Evolutionary conservation across 768 basidiomycete genomes (phyloP), one percentile per base, ranked within the genome.

Genomic region (Termitomyces sp.): DNA sequence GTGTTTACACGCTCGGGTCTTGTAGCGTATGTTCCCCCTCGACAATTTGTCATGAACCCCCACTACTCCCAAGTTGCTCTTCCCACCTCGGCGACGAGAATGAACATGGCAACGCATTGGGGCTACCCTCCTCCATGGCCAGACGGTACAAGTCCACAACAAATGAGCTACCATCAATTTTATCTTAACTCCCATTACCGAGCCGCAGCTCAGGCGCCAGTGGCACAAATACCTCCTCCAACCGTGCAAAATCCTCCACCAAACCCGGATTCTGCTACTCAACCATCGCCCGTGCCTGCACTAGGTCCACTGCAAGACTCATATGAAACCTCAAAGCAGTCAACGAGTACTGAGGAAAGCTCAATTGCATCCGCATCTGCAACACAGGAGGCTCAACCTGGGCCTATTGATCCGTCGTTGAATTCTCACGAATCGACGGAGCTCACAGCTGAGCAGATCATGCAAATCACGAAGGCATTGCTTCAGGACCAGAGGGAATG

Each of bases 81-180:
- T 42, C 84, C 84, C 23, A 83, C 81, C 5, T 84, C 83, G 35
- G 75, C 81, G 9, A 70, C 81, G 4, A 71, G 82, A 50, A 60
- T 76, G 50, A 74, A 78, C 60, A 66, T 71, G 49, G 66, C 75
- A 43, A 57, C 64, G 54, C 73, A 67, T 55, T 82, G 75, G 78
- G 67, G 67, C 19, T 69, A 66, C 59, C 67, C 77, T 30, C 71
- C 74, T 44, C 67, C 76, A 58, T 73, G 77, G 79, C 66, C 61
- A 50, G 66, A 63, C 66, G 63, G 64, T 68, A 19, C 41, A n/a
- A 65, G 60, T 62, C 65, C 72, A 23, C 68, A 67, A 21, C 71
- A 62, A 57, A 66, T 65, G 65, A 73, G 72, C 52, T 79, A 77
- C 56, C 63, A 69, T 50, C 62, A 67, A 17, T 61, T 70, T 19